Conservation (phyloP, 2,329 filamentous ascomycete species). For the Nothopassalora personata region DNA sequence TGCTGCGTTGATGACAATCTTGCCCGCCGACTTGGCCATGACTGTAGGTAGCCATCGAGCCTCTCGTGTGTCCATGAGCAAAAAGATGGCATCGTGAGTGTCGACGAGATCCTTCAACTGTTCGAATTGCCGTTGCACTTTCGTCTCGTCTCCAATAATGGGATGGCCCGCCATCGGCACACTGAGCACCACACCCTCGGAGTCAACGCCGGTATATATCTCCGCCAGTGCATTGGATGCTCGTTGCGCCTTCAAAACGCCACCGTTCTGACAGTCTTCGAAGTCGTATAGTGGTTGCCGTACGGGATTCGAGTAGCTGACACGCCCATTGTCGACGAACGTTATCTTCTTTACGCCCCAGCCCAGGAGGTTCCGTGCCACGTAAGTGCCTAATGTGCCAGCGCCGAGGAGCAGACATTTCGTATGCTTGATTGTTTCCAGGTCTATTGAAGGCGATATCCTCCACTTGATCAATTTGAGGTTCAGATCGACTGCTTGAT, state of each 20-base stretch:
- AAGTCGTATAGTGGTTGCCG: slow-evolving; percentile 90
- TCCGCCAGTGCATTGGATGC: slow-evolving; percentile 75
- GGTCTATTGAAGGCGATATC: slow-evolving; percentile 78
- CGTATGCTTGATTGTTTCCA: slow-evolving; percentile 82
- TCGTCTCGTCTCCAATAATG: slow-evolving; percentile 61
- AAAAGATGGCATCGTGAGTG: slow-evolving; percentile 83
- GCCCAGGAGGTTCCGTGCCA: slow-evolving; percentile 83
- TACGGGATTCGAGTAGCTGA: slow-evolving; percentile 95
- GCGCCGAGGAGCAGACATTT: slow-evolving; percentile 88
- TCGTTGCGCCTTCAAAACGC: slow-evolving; percentile 72
- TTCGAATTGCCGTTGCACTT: slow-evolving; percentile 68
- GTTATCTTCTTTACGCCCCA: slow-evolving; percentile 96
- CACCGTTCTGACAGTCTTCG: slow-evolving; percentile 79
- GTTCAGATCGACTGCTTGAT: slow-evolving; percentile 93
- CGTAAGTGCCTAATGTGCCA: slow-evolving; percentile 89
- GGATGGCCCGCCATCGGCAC: slow-evolving; percentile 96
- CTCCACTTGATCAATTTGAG: slow-evolving; percentile 99
- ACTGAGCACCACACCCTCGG: slow-evolving; percentile 71
- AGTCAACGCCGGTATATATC: slow-evolving; percentile 87
- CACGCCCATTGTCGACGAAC: slow-evolving; percentile 86
- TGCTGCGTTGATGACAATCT: slow-evolving; percentile 95
- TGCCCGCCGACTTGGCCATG: slow-evolving; percentile 87
- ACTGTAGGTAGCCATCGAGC: slow-evolving; percentile 93
- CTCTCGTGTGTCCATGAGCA: slow-evolving; percentile 98
- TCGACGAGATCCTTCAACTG: slow-evolving; percentile 69